Evolutionary conservation across 2,329 filamentous ascomycete genomes (phyloP).

Genomic region (Coniochaeta sp.): DNA sequence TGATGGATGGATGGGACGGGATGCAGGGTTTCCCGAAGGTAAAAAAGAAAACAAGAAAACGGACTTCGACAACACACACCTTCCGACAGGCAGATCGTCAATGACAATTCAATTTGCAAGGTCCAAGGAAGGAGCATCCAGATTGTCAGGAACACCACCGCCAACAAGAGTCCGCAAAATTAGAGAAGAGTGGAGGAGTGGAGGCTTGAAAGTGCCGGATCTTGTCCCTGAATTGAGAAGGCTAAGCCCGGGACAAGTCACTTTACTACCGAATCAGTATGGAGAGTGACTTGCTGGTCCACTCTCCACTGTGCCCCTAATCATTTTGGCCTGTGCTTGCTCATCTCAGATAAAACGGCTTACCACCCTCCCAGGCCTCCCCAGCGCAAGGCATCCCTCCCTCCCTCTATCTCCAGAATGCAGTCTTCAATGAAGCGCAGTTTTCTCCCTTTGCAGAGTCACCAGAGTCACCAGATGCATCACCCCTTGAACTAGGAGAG

Average conservation of each 20-base stretch:
- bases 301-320: not conserved
- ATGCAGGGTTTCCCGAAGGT: not conserved
- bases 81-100: not conserved
- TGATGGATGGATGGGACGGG: not conserved
- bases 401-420: too few relatives aligned
- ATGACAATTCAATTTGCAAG: not conserved
- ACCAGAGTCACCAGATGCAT: too few relatives aligned
- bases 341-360: conserved; percentile 4
- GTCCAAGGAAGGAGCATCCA: not conserved
- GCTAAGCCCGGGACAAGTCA: not conserved
- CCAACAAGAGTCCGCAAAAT: not conserved
- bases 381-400: not conserved
- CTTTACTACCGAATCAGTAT: not conserved
- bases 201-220: conserved; percentile 1
- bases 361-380: not conserved
- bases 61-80: not conserved
- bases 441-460: too few relatives aligned
- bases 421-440: too few relatives aligned
- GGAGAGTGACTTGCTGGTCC: not conserved
- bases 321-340: not conserved
- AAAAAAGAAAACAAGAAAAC: not conserved
- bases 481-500: too few relatives aligned
- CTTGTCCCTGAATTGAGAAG: not conserved
- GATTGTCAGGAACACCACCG: not conserved
- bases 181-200: not conserved